phyloP scores from a whole-genome alignment of 106 monocot genomes.

The Dioscorea dumetorum region DNA sequence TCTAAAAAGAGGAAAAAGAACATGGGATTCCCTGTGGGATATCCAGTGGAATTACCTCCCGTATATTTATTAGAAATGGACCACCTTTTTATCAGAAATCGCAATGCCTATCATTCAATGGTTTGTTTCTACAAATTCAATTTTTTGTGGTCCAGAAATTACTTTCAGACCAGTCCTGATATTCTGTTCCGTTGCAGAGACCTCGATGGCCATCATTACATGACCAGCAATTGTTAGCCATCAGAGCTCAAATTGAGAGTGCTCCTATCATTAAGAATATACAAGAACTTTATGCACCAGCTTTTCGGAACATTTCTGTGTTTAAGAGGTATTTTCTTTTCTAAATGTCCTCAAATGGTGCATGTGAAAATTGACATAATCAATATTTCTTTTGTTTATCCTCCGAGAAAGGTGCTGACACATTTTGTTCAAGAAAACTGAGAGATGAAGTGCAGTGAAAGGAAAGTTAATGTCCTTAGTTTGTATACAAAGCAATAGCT shows the following conservation, averaged over 20 bases:
- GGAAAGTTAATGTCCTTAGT: not conserved
- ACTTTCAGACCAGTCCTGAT: not conserved
- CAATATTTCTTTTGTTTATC: not conserved
- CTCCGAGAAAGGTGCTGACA: conserved; percentile 31
- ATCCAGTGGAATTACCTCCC: conserved; percentile 6
- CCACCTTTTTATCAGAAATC: conserved; percentile 17
- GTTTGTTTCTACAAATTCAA: not conserved
- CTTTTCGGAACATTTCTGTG: not conserved
- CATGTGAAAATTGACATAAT: not conserved
- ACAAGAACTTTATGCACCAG: not conserved
- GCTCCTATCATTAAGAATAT: not conserved
- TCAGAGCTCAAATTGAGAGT: conserved; percentile 12
- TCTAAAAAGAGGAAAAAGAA: conserved; percentile 9
- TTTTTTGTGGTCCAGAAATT: not conserved
- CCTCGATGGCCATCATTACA: conserved; percentile 31
- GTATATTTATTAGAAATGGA: conserved; percentile 31
- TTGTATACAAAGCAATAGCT: not conserved
- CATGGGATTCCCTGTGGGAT: too few relatives aligned
- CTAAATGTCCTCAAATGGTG: not conserved
- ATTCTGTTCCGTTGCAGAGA: conserved; percentile 27
- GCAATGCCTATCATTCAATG: conserved; percentile 29
- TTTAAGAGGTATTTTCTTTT: not conserved
- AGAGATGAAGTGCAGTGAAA: not conserved
- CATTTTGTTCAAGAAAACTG: conserved; percentile 10
- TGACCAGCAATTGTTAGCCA: conserved; percentile 40